phyloP scores from a whole-genome alignment of 1,139 yeast species.

The Geotrichum aggregatum region DNA sequence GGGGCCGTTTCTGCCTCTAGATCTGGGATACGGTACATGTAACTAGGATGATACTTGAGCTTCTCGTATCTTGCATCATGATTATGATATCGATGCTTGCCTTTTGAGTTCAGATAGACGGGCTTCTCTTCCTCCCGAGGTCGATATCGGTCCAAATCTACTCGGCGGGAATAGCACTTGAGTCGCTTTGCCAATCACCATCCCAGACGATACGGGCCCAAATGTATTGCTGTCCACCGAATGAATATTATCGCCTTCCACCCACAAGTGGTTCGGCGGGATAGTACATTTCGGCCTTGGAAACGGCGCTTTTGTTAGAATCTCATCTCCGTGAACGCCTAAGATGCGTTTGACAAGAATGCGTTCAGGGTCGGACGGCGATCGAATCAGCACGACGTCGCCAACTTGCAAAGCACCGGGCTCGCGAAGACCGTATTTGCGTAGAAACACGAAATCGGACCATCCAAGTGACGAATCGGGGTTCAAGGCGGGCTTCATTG shows the following conservation, averaged over 20 bases:
- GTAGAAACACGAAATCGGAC: conserved; percentile 65
- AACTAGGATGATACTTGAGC: no score
- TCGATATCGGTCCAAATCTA: conserved; percentile 41
- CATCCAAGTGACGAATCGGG: conserved; percentile 51
- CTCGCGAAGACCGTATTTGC: conserved; percentile 56
- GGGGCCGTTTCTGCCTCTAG: no score
- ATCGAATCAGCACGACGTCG: conserved; percentile 72
- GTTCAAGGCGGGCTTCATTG: conserved; percentile 89
- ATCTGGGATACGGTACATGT: no score
- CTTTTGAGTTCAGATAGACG: conserved; percentile 22
- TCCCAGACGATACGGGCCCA: conserved; percentile 79
- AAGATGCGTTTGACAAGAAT: conserved; percentile 72
- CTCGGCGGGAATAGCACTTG: conserved; percentile 63
- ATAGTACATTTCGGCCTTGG: conserved; percentile 58
- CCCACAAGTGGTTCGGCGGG: conserved; percentile 86
- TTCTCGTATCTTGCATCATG: no score
- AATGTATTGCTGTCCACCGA: conserved; percentile 78
- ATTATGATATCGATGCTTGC: conserved; percentile 8
- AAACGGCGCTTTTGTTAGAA: conserved; percentile 59
- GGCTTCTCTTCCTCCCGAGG: conserved; percentile 36
- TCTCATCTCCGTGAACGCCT: conserved; percentile 67
- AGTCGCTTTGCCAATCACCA: conserved; percentile 70
- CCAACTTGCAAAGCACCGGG: conserved; percentile 51
- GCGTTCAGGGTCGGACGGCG: conserved; percentile 73
- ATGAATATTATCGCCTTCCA: conserved; percentile 88